Evolutionary conservation across 805 yeast genomes (phyloP), one percentile per base, ranked within the genome.

Genomic region (Lipomyces mesembrius): DNA sequence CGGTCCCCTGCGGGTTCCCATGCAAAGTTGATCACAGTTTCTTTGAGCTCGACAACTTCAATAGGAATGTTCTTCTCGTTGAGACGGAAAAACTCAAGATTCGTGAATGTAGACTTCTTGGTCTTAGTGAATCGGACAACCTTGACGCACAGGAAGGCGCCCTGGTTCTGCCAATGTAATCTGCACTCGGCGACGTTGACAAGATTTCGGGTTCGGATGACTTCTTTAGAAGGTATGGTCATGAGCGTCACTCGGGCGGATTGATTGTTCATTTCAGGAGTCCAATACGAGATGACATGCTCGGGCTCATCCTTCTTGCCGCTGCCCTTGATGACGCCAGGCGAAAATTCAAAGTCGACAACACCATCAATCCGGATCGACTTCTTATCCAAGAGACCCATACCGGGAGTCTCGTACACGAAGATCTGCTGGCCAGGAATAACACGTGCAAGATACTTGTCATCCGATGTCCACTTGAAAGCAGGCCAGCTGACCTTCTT

Each of bases 121-220:
- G 97, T 89, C 80, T 95, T 95, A 65, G 98, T 91, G 81, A 92
- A 97, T 81, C 98, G 91, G 79, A 93, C 97, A 73, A 95, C 97
- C 82, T 91, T 92, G 76, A 93, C 96, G 82, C 97, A 91, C 77
- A 95, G 81, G 78, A 82, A 89, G 74, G 87, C 88, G 71, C 91
- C 92, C 73, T 90, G 88, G 71, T 86, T 88, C 81, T 95, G 98
- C 99, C 99, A 95, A 83, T 88, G 92, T 81, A 95, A 81, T 75
- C 88, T 85, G 80, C 95, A 92, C 76, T 90, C 94, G 65, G 92
- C 85, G 61, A 95, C 99, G 81, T 95, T 97, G 84, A 95, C 92
- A 80, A 95, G 83, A 80, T 94, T 93, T 74, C 94, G 88, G 67
- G 97, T 90, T 85, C 98, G 90, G 69, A 95, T 79, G 58, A 92